These are phyloP conservation scores for Candida lessepsii DNA, from an alignment of 805 yeast species.

Conservation along the genomic window DNA sequence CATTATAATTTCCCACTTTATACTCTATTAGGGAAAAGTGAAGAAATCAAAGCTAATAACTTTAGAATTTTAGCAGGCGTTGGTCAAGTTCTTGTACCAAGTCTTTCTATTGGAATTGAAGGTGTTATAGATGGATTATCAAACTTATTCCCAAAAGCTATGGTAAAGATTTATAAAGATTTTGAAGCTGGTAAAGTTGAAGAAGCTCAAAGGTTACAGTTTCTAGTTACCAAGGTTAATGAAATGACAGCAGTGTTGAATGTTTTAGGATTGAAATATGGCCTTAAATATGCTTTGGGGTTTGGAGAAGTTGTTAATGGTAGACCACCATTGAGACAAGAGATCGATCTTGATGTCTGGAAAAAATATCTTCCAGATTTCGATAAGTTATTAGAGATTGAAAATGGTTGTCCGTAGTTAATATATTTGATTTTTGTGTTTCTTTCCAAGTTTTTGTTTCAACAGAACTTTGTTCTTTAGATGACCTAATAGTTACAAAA, in stretches of 20 bases:
- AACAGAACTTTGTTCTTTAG: no score
- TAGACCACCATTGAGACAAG: constrained; percentile 49
- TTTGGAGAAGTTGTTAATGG: constrained; percentile 45
- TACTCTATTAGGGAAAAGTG: constrained; percentile 44
- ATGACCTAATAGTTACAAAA: no score
- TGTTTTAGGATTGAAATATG: constrained; percentile 49
- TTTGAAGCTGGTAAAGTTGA: constrained; percentile 36
- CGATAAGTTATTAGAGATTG: constrained; percentile 11
- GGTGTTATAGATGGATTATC: constrained; percentile 55
- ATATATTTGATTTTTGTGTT: no score
- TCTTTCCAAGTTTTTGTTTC: no score
- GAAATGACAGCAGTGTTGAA: constrained; percentile 43
- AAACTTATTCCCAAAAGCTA: constrained; percentile 52
- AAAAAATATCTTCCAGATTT: constrained; percentile 14
- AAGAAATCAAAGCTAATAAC: constrained; percentile 33
- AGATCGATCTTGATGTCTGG: constrained; percentile 17
- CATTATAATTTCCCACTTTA: constrained; percentile 52
- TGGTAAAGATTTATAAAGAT: constrained; percentile 41
- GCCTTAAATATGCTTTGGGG: constrained; percentile 32
- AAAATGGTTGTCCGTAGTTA: constrained; percentile 12
- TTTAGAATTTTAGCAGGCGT: constrained; percentile 50
- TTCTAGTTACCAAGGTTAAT: constrained; percentile 45
- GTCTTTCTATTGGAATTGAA: constrained; percentile 42
- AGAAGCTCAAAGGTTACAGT: constrained; percentile 45
- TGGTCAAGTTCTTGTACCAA: constrained; percentile 53